These are phyloP conservation scores for Fraxinus sp. DNA, from an alignment of 305 asterid species.

Conservation along the genomic window DNA sequence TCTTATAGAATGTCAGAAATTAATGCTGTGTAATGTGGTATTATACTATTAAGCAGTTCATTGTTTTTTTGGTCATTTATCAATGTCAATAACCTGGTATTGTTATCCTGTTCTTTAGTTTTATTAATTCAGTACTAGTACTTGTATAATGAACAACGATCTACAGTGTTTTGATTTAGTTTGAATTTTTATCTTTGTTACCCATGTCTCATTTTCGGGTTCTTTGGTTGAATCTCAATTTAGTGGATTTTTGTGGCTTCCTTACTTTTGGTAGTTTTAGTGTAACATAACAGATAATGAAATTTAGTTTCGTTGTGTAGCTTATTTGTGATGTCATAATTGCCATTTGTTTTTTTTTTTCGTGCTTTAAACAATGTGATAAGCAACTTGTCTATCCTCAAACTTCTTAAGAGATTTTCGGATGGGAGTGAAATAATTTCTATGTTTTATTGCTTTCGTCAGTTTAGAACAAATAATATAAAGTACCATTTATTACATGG, in stretches of 20 bases:
- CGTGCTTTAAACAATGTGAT: not conserved
- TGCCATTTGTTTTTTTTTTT: not conserved
- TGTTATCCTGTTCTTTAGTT: not conserved
- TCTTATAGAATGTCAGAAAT: not conserved
- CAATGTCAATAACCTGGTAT: not conserved
- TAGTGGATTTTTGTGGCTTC: not conserved
- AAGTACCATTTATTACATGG: not conserved
- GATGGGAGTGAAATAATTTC: not conserved
- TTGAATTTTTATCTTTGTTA: not conserved
- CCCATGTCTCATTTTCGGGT: not conserved
- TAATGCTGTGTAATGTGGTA: not conserved
- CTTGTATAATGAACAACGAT: not conserved
- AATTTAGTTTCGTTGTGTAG: not conserved
- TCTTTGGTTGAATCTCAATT: not conserved
- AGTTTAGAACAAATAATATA: not conserved
- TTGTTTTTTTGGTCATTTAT: not conserved
- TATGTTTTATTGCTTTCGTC: not conserved
- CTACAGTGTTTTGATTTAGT: not conserved
- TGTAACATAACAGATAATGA: not conserved
- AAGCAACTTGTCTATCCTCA: not conserved
- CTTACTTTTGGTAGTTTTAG: not conserved
- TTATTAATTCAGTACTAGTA: not conserved
- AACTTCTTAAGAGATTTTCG: not conserved
- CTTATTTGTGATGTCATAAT: not conserved
- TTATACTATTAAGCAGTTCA: not conserved